Evolutionary conservation across 2,329 filamentous ascomycete genomes (phyloP), one percentile per base, ranked within the genome.

Genomic region (Colletotrichum gigasporum): DNA sequence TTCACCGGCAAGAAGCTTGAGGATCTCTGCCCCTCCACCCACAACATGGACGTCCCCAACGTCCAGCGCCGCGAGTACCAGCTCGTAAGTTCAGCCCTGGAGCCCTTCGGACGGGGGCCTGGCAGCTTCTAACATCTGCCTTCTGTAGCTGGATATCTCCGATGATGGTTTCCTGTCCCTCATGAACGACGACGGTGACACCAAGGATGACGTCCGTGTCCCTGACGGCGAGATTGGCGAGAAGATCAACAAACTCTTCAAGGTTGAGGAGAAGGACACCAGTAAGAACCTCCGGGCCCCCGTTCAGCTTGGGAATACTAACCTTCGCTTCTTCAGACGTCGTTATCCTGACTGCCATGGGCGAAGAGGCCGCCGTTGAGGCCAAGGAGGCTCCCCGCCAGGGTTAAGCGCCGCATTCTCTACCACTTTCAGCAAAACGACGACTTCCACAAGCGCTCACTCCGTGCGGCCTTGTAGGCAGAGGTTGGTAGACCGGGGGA

Each of bases 1-100:
- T 99, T 99, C 91, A 99, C 94, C 72, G 88, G 88, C 89, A 99
- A 97, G 93, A 99, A 99, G 91, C 89, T 97, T 72, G 96, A 99
- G 87, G 96, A 99, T 86, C 90, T 99, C 69, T 97, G 91, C 83
- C 96, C 96, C 74, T 99, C 96, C 80, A 99, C 96, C 87, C 89
- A 91, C 87, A 91, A 96, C 89, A 96, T 96, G 93, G 93, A 99
- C 77, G 96, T 99, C 73, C 96, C 96, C 83, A 91, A 96, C 84
- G 95, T 98, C 83, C 80, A 80, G 75, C 94, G 95, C 78, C 88
- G 87, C 82, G 95, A 97, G 87, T 97, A 92, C 87, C 91, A 96
- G 87, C 90, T 98, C 76, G 93, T 97, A 86, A 89, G 93, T 88
- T 11, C 30, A 20, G n/a, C 7, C 22, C 16, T 16, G 16, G 5